A percentile compares a stretch with the other conserved stretches of the same genome.
These are phyloP conservation scores for Kockovaella imperatae DNA, from an alignment of 768 basidiomycete genomes.

Conservation along the genomic window DNA sequence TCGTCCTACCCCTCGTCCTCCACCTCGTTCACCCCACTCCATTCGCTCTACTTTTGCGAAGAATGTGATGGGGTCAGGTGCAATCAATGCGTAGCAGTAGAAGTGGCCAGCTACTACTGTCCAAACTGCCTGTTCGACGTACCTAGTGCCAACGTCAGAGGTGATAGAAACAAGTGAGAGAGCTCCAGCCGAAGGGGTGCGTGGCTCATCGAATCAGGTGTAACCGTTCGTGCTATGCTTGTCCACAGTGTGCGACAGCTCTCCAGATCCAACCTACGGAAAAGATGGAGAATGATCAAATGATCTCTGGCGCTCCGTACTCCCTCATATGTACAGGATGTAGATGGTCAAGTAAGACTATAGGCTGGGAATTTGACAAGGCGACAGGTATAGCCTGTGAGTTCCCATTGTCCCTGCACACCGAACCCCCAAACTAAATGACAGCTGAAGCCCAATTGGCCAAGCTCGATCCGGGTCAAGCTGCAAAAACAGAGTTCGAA, in stretches of 20 bases:
- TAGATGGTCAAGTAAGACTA: slow-evolving; percentile 86
- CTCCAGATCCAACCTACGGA: slow-evolving; percentile 82
- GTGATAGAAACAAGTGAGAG: slow-evolving; percentile 84
- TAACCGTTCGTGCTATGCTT: slow-evolving; percentile 94
- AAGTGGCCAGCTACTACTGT: slow-evolving; percentile 96
- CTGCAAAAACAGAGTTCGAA: slow-evolving; percentile 71
- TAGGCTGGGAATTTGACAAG: slow-evolving; percentile 90
- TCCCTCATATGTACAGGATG: slow-evolving; percentile 86
- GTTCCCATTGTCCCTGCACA: not conserved
- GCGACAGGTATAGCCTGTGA: slow-evolving; percentile 87
- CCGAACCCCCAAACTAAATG: not conserved
- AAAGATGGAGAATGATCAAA: slow-evolving; percentile 28
- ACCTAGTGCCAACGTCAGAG: slow-evolving; percentile 93
- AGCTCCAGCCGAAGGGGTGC: not conserved
- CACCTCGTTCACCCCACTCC: slow-evolving; percentile 71
- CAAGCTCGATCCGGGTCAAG: slow-evolving; percentile 71
- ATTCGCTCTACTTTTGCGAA: slow-evolving; percentile 90
- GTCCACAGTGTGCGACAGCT: slow-evolving; percentile 85
- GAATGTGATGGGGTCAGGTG: slow-evolving; percentile 95
- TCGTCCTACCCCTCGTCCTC: slow-evolving; percentile 59
- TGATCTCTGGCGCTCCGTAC: slow-evolving; percentile 64
- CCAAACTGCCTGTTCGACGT: slow-evolving; percentile 98
- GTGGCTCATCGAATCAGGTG: slow-evolving; percentile 55
- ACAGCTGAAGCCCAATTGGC: slow-evolving; percentile 71
- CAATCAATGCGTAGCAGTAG: slow-evolving; percentile 80